Base-by-base conservation (phyloP, 140 eudicot genomes). In the Ambrosia hybrid region DNA sequence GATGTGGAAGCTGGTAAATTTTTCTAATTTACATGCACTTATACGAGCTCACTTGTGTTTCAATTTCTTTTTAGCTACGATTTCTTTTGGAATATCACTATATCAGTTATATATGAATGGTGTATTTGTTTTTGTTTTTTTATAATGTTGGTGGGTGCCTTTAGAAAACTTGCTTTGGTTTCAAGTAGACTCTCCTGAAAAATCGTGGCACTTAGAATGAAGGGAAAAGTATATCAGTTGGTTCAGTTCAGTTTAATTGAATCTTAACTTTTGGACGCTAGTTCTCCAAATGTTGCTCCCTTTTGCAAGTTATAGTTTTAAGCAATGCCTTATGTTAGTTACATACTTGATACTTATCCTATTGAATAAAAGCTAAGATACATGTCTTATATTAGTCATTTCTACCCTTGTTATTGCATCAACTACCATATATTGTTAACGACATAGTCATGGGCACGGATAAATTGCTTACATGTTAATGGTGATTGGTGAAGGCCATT, bases 1-100 rank as follows among this genome's bases (percentile, higher is more conserved):
- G 91, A 87, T 73, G 84, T 89, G 38, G 96, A 89, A 7, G 72
- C 86, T 64, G 97, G 97, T 93, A 84, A 82, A 34, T 36, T 62
- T 14, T 1, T 61, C 66, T 43, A 58, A 56, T n/a, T 1, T 9
- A 36, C 69, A 17, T 48, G 43, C 17, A 33, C 3, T 60, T 11
- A n/a, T n/a, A 9, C 48, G 8, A 12, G 49, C 67, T 37, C 67
- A 36, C 51, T 33, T 33, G 5, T 60, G 66, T 4, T 4, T 60
- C 39, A 30, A 39, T 4, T 60, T 3, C 17, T 62, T 5, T 5
- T 36, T 62, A n/a, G 21, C 16, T 62, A 6, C 11, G 4, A 12
- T 62, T 62, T 62, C 49, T 62, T 62, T 62, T 8, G 36, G 10
- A 36, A 9, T 26, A 30, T 30, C 4, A 5, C n/a, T 21, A 26